Evolutionary conservation across 805 yeast species (phyloP).

Genomic region (Ogataea wickerhamii): DNA sequence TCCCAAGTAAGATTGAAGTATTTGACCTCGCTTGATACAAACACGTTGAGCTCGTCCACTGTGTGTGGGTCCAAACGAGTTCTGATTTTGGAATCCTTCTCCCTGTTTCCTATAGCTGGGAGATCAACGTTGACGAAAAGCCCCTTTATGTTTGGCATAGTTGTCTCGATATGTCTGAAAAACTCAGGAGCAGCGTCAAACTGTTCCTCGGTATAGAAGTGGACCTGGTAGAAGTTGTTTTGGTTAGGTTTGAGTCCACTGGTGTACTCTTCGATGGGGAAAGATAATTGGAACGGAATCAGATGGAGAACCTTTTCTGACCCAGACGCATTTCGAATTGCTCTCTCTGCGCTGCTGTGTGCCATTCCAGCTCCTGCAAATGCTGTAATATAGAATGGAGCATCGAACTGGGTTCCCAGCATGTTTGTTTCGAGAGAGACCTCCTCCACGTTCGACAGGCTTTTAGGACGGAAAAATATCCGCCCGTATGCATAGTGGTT

Average conservation of each 20-base stretch:
- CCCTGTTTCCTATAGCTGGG: constrained; percentile 81
- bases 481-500: constrained; percentile 86
- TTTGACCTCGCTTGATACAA: constrained; percentile 8
- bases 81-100: constrained; percentile 75
- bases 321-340: constrained; percentile 69
- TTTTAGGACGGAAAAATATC: constrained; percentile 78
- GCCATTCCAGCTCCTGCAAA: constrained; percentile 88
- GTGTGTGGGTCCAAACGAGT: constrained; percentile 44
- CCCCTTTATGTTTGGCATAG: constrained; percentile 59
- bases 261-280: constrained; percentile 74
- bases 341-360: constrained; percentile 83
- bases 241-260: constrained; percentile 60
- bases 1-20: constrained; percentile 46
- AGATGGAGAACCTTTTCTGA: constrained; percentile 69
- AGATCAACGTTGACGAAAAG: constrained; percentile 85
- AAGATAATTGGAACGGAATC: constrained; percentile 85
- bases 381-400: constrained; percentile 86
- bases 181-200: constrained; percentile 44
- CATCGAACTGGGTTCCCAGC: constrained; percentile 59
- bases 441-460: constrained; percentile 68
- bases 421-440: constrained; percentile 63
- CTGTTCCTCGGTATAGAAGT: constrained; percentile 63
- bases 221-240: constrained; percentile 79
- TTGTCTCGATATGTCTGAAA: constrained; percentile 23
- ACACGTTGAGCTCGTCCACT: constrained; percentile 10